A percentile compares a stretch with the other conserved stretches of the same genome.
These are phyloP conservation scores for Oidiodendron maius DNA, from an alignment of 495 filamentous ascomycete species.

Conservation along the genomic window DNA sequence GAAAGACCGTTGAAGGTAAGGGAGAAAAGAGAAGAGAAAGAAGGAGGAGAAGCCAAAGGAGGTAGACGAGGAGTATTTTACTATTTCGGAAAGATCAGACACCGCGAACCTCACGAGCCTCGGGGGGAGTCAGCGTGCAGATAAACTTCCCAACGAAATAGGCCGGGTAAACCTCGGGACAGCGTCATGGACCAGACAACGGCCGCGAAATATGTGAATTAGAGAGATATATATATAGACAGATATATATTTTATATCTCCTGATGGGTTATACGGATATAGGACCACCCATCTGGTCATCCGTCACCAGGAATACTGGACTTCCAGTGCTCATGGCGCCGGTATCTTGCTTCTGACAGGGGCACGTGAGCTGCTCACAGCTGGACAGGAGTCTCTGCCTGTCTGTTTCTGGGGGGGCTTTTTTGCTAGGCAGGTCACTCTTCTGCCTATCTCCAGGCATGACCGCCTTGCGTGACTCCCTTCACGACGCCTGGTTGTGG, in stretches of 20 bases:
- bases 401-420: no score
- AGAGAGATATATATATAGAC: background rate
- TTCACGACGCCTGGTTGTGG: no score
- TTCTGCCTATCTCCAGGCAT: no score
- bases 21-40: background rate
- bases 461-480: no score
- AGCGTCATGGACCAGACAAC: background rate
- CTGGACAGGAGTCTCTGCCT: no score
- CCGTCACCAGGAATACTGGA: background rate
- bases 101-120: no score
- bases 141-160: background rate
- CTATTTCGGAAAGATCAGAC: no score
- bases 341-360: background rate
- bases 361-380: constrained; percentile 5
- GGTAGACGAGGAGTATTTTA: background rate
- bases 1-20: no score
- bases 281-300: no score
- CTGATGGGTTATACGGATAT: background rate
- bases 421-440: no score
- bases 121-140: no score
- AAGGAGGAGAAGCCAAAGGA: background rate
- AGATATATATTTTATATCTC: background rate
- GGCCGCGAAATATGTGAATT: background rate
- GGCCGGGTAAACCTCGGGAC: background rate
- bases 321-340: background rate